These are phyloP conservation scores for Xylaria cubensis DNA, from an alignment of 495 filamentous ascomycete species.

Conservation along the genomic window DNA sequence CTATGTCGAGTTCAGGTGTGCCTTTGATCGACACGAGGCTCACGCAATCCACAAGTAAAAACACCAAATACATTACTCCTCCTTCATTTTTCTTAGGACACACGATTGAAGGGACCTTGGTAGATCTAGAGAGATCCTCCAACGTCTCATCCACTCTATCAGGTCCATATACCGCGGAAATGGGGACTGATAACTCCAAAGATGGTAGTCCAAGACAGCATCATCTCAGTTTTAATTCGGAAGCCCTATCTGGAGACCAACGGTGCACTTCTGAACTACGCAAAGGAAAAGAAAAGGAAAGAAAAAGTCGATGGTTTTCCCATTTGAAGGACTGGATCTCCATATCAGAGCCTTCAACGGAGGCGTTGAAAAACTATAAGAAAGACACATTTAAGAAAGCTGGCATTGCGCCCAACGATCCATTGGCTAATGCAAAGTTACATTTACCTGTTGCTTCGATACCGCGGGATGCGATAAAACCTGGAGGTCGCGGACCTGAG, in stretches of 20 bases:
- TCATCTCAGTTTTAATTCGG: not conserved
- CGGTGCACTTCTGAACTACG: not conserved
- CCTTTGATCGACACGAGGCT: conserved; percentile 34
- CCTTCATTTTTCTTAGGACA: conserved; percentile 3
- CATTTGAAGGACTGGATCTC: conserved; percentile 51
- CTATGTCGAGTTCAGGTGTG: conserved; percentile 39
- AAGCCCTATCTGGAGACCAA: not conserved
- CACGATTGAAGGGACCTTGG: conserved; percentile 9
- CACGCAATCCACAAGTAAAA: conserved; percentile 13
- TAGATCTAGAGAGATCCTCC: conserved; percentile 1
- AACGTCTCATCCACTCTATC: conserved; percentile 20
- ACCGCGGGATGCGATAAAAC: conserved; percentile 44
- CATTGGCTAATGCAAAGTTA: conserved; percentile 41
- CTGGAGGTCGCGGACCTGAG: conserved; percentile 36
- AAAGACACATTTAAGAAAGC: conserved; percentile 46
- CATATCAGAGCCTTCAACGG: conserved; percentile 49
- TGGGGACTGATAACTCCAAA: conserved; percentile 5
- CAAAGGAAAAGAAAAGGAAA: conserved; percentile 29
- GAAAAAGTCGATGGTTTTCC: conserved; percentile 39
- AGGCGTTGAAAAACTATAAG: conserved; percentile 48
- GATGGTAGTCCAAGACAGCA: not conserved
- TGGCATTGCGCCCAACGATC: conserved; percentile 39
- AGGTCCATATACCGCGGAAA: conserved; percentile 21
- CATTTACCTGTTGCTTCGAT: conserved; percentile 46
- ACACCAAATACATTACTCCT: not conserved